Evolutionary conservation across 179 eudicot species (phyloP), one percentile per base, ranked within the genome.

Genomic region (Nepenthes alata): DNA sequence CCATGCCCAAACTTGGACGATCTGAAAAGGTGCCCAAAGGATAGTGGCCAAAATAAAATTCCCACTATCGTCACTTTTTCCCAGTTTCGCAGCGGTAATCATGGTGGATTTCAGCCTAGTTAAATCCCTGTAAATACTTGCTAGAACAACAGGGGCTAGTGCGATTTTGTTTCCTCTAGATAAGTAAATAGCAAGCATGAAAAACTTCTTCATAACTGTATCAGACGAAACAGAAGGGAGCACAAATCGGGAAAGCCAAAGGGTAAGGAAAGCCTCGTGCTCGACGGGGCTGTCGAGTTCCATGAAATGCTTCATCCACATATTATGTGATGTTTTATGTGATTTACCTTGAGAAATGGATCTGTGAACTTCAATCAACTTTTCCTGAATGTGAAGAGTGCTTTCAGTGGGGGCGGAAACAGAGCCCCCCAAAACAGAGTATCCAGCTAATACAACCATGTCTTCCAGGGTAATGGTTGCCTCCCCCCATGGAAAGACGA

Each of bases 401-500:
- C 45, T 13, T 41, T 63, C 0, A 41, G 15, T 25, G 6, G 6
- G 39, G 15, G 6, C 48, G 14, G 54, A 55, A 37, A 66, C 67
- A 58, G 69, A 62, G 39, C 47, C 62, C 8, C 87, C 83, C 36
- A 64, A 57, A 34, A 66, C 67, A 59, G 83, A 70, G 58, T 45
- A 79, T 0, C 81, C 80, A 0, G 80, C 83, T 16, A 79, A 55
- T 11, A 72, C 60, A 67, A 79, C 70, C 2, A 78, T 47, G 74
- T 82, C 83, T 54, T 82, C 80, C 37, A 81, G 57, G 3, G 81
- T 81, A 1, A 82, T 48, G 11, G 80, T 77, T 3, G 59, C 59
- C 58, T 82, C 86, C 61, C 86, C 83, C 86, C 86, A 82, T 14
- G 80, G 76, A 6, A 82, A 62, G 6, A 77, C 50, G 44, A 78